phyloP scores from a whole-genome alignment of 768 basidiomycete genomes.

The Phaffia tasmanica region DNA sequence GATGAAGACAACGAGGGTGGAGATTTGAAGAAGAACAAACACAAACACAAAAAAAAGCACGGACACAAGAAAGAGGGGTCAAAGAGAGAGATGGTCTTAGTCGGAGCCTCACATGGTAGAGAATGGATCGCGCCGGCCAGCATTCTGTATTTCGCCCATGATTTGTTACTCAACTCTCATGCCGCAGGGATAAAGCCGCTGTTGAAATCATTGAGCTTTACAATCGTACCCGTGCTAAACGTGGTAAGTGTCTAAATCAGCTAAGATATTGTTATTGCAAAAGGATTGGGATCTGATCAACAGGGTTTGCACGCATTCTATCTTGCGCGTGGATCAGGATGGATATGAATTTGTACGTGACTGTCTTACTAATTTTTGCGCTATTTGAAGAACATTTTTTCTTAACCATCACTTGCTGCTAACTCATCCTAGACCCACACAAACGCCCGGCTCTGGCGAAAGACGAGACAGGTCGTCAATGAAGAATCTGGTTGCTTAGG shows the following conservation, averaged over 20 bases:
- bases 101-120: constrained; percentile 63
- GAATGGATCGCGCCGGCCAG: constrained; percentile 79
- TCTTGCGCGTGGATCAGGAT: constrained; percentile 43
- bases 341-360: constrained; percentile 47
- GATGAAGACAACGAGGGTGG: constrained; percentile 20
- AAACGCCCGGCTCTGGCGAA: constrained; percentile 31
- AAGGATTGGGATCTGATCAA: constrained; percentile 47
- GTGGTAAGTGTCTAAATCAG: not conserved
- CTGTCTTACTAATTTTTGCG: not conserved
- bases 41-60: constrained; percentile 10
- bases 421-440: not conserved
- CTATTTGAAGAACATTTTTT: not conserved
- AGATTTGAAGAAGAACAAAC: not conserved
- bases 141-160: constrained; percentile 60
- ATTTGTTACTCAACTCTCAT: constrained; percentile 47
- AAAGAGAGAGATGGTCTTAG: constrained; percentile 53
- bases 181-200: constrained; percentile 46
- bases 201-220: constrained; percentile 44
- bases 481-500: constrained; percentile 50
- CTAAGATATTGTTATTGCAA: constrained; percentile 18
- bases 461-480: constrained; percentile 53
- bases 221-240: constrained; percentile 32
- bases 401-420: not conserved
- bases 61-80: constrained; percentile 25
- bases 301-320: constrained; percentile 40